Evolutionary conservation across 345 rosid genomes (phyloP).

Genomic region (Eucalyptus urophylla): DNA sequence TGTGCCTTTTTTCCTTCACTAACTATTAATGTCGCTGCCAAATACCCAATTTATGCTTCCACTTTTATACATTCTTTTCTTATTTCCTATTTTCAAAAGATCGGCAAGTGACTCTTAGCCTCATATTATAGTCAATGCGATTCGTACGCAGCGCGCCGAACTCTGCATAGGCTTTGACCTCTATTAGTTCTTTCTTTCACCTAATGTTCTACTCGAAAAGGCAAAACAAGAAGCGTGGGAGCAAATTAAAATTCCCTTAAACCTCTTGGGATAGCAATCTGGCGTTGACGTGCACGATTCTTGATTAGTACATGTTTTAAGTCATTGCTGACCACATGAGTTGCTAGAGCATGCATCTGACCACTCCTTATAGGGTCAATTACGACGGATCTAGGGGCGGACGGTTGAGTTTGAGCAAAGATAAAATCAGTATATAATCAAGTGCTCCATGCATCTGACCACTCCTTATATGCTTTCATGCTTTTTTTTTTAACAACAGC

Average conservation of each 20-base stretch:
- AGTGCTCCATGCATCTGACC: no score
- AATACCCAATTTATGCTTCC: neutral
- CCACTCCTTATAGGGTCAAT: neutral
- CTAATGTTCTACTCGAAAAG: neutral
- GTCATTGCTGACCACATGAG: neutral
- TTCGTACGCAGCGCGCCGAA: neutral
- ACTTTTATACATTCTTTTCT: neutral
- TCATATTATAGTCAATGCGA: neutral
- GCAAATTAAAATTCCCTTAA: neutral
- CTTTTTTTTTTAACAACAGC: neutral
- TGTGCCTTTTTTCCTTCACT: neutral
- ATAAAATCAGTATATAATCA: neutral
- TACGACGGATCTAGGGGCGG: neutral
- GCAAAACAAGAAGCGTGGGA: neutral
- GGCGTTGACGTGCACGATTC: neutral
- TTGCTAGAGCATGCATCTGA: neutral
- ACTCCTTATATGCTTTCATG: neutral
- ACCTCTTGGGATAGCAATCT: neutral
- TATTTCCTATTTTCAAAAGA: neutral
- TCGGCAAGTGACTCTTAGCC: neutral
- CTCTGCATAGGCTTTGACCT: neutral
- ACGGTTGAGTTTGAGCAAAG: neutral
- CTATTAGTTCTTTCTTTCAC: neutral
- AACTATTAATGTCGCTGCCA: neutral
- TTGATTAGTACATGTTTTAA: neutral